Evolutionary conservation across 139 green algal genomes (phyloP).

Genomic region (Tetradesmus obliquus): DNA sequence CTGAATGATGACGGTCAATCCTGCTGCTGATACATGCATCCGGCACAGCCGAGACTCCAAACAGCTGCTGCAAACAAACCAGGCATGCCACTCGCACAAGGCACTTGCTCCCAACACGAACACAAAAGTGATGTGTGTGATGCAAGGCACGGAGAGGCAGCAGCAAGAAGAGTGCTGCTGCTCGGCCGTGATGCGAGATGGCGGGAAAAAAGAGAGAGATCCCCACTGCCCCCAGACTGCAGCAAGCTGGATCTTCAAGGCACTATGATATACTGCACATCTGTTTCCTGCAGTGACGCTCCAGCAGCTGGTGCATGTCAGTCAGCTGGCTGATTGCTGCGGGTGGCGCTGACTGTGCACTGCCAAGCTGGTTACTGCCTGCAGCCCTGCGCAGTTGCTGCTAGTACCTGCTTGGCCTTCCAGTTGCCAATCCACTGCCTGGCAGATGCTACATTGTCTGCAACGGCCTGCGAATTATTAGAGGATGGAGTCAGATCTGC

Average conservation of each 20-base stretch:
- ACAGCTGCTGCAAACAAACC: not conserved
- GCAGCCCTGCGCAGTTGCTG: not conserved
- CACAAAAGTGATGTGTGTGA: not conserved
- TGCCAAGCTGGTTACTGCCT: not conserved
- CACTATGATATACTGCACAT: not conserved
- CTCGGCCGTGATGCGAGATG: not conserved
- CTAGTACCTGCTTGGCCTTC: constrained; percentile 49
- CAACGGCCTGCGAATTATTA: constrained; percentile 16
- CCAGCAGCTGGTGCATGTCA: not conserved
- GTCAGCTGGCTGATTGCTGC: not conserved
- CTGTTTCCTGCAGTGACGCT: not conserved
- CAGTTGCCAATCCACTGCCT: constrained; percentile 54
- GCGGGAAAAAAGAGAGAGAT: constrained; percentile 1
- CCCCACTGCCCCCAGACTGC: not conserved
- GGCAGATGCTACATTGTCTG: constrained; percentile 41
- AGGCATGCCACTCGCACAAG: not conserved
- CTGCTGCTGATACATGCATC: not conserved
- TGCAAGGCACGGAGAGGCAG: not conserved
- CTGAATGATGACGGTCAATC: not conserved
- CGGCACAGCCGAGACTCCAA: not conserved
- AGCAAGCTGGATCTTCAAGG: not conserved
- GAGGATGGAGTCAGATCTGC: not conserved
- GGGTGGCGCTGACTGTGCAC: not conserved
- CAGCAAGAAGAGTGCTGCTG: not conserved
- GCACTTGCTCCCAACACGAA: not conserved